Evolutionary conservation across 371 early-diverging fungal species (phyloP), one percentile per base, ranked within the genome.

Genomic region (Mortierella sp.): DNA sequence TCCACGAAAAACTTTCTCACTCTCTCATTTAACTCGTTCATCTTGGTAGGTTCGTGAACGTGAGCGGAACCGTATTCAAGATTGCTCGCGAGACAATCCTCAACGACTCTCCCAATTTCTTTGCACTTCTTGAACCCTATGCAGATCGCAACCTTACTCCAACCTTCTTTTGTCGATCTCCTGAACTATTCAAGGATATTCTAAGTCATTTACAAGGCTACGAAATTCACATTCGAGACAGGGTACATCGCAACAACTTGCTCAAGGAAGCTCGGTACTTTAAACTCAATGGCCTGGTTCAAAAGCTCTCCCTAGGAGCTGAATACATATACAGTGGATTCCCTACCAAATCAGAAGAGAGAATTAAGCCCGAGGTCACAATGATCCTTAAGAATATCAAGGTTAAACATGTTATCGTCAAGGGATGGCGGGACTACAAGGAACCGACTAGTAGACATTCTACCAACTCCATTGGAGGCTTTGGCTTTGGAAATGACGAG

Each of bases 261-360:
- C 73, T 92, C 26, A 89, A 86, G 68, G 92, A 92, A 68, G 88
- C 91, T 1, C 85, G 87, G 24, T 92, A 89, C 67, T 92, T 90
- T 66, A 88, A 86, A 43, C 83, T 92, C 61, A 85, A 84, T 51
- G 84, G 85, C 26, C 73, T 92, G 11, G 79, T 78, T 6, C 90
- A 89, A 26, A 90, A 90, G 69, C 72, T 92, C 18, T 81, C 81
- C 18, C 52, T 81, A 2, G 81, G 81, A 18, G 66, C 72, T 4
- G 75, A 73, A 6, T 72, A 69, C 28, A 55, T 81, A 11, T 71
- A 69, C 52, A 57, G 37, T 22, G 81, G 81, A 37, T 81, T 81
- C 70, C 81, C 81, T 1, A 81, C 81, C 3, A 40, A 63, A 26
- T 63, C 81, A 3, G 81, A 75, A 45, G 81, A 81, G 24, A 43